A percentile compares a stretch with the other conserved stretches of the same genome.
phyloP scores from a whole-genome alignment of 2,329 filamentous ascomycete species.

The Pseudocercospora fuligena region DNA sequence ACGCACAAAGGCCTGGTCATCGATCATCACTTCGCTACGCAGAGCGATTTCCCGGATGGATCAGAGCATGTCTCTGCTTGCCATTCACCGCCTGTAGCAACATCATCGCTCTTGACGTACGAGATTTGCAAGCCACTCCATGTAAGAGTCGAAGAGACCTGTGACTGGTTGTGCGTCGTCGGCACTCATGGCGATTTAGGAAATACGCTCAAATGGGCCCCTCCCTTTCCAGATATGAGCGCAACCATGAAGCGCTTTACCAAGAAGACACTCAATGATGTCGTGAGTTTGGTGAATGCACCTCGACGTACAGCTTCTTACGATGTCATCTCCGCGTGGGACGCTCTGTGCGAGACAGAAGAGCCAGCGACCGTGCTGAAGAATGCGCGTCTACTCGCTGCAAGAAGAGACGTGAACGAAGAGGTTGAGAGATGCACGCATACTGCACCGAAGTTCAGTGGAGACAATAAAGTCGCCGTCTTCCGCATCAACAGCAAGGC shows the following conservation, averaged over 20 bases:
- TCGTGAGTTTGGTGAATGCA: conserved; percentile 68
- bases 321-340: conserved; percentile 66
- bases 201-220: conserved; percentile 67
- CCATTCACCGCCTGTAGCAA: conserved; percentile 67
- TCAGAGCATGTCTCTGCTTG: conserved; percentile 65
- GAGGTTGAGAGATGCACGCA: conserved; percentile 67
- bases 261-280: conserved; percentile 66
- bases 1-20: conserved; percentile 62
- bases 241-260: conserved; percentile 63
- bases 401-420: conserved; percentile 62
- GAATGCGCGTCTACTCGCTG: conserved; percentile 57
- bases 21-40: conserved; percentile 65
- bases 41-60: conserved; percentile 62
- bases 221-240: conserved; percentile 70
- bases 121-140: conserved; percentile 65
- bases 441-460: conserved; percentile 66
- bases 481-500: conserved; percentile 64
- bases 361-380: conserved; percentile 58
- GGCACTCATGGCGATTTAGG: conserved; percentile 72
- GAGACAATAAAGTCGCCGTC: conserved; percentile 66
- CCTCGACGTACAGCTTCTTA: conserved; percentile 66
- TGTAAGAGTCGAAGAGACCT: conserved; percentile 53
- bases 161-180: conserved; percentile 64
- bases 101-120: conserved; percentile 67
- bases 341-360: conserved; percentile 57